Evolutionary conservation across 2,329 filamentous ascomycete genomes (phyloP), one percentile per base, ranked within the genome.

Genomic region (Fusarium oligoseptatum): DNA sequence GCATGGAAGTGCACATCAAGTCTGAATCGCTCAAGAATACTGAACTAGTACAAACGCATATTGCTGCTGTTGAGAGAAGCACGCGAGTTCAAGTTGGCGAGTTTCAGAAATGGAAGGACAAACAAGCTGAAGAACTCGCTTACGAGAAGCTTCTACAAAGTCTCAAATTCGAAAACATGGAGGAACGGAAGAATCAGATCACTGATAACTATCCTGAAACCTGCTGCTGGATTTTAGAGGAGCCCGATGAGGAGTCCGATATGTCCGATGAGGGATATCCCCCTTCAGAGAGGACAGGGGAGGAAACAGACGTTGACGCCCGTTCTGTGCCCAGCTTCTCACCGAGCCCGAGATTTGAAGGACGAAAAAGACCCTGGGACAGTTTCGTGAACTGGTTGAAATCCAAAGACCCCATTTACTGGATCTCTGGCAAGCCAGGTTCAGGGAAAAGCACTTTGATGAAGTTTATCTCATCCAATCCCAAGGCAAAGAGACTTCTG

Each of bases 391-490:
- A 64, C 12, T 77, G 75, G 74, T 17, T 77, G 11, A 34, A 57
- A 32, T 76, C 72, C 0, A 50, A 62, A 14, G 55, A 34, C 2
- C 32, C 24, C 0, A 29, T 60, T 0, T 83, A 80, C 65, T 83
- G 80, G 76, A 76, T 83, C 43, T 75, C 71, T 14, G 81, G 81
- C 1, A 83, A 82, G 56, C 75, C 79, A 0, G 82, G 79, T 0
- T 78, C 80, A 1, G 82, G 82, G 1, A 83, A 84, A 50, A 79
- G 73, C 11, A 82, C 79, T 0, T 58, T 83, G 36, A 76, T 82
- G 60, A 82, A 80, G 43, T 82, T 77, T 52, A 45, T 83, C 12
- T 15, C 71, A 3, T 36, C 66, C 1, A 52, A 78, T 14, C n/a
- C 60, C 3, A 15, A 55, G 6, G 81, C 78, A 0, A 22, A 14